phyloP scores from a whole-genome alignment of 2,329 filamentous ascomycete genomes.

The Teratosphaeria zuluensis region DNA sequence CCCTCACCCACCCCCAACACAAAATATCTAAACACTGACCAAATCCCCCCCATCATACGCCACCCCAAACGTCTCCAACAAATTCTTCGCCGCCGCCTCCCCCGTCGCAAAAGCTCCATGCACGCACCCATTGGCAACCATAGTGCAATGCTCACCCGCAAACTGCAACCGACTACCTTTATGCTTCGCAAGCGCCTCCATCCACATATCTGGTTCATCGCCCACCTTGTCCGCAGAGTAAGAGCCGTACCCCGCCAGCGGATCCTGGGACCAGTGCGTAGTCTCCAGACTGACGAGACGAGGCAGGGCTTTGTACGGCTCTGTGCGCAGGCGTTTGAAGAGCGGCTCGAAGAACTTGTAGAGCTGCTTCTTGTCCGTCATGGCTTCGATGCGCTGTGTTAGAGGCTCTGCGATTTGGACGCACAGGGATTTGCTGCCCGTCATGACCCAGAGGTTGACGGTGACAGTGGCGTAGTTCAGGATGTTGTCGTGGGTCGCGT shows the following conservation, averaged over 20 bases:
- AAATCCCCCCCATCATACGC: slow-evolving; percentile 24
- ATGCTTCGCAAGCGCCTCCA: slow-evolving; percentile 29
- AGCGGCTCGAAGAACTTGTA: slow-evolving; percentile 36
- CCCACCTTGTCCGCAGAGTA: slow-evolving; percentile 38
- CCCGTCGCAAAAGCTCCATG: slow-evolving; percentile 37
- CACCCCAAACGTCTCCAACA: slow-evolving; percentile 29
- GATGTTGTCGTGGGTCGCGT: slow-evolving; percentile 23
- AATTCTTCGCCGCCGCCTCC: slow-evolving; percentile 32
- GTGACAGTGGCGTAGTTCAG: slow-evolving; percentile 37
- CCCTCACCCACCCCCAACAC: no score
- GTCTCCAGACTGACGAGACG: slow-evolving; percentile 32
- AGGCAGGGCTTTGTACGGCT: slow-evolving; percentile 35
- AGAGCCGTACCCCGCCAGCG: slow-evolving; percentile 33
- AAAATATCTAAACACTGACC: slow-evolving; percentile 11
- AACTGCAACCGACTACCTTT: slow-evolving; percentile 31
- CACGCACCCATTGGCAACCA: slow-evolving; percentile 35
- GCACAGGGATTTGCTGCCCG: slow-evolving; percentile 32
- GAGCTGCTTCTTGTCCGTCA: slow-evolving; percentile 28
- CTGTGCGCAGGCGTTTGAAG: slow-evolving; percentile 35
- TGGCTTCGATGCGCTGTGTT: slow-evolving; percentile 37
- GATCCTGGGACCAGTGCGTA: slow-evolving; percentile 37
- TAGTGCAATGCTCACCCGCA: slow-evolving; percentile 30
- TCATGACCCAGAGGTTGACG: slow-evolving; percentile 37
- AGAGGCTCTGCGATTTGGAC: slow-evolving; percentile 36
- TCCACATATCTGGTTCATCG: slow-evolving; percentile 30